A percentile compares a stretch with the other conserved stretches of the same genome.
phyloP scores from a whole-genome alignment of 1,284 basidiomycete species.

The Ustilago sp. region DNA sequence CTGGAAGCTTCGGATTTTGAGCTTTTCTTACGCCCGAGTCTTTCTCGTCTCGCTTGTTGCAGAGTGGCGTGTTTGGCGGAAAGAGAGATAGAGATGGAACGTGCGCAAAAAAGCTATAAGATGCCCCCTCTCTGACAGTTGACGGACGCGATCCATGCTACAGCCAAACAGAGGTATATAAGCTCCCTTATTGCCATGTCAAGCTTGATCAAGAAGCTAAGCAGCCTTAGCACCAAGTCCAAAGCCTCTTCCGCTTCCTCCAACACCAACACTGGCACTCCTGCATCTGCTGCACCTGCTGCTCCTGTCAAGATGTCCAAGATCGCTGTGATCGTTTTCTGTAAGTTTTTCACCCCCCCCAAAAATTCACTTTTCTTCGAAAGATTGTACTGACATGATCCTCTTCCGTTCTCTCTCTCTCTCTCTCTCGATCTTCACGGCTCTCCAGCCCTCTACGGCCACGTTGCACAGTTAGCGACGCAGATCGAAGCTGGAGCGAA shows the following conservation, averaged over 20 bases:
- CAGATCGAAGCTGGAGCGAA: conserved; percentile 80
- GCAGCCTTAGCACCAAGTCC: conserved; percentile 47
- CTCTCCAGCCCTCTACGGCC: conserved; percentile 49
- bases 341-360: background rate
- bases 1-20: background rate
- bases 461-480: conserved; percentile 78
- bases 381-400: background rate
- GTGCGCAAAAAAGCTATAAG: background rate
- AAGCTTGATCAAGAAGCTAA: conserved; percentile 37
- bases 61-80: background rate
- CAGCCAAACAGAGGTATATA: background rate
- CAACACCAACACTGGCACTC: conserved; percentile 13
- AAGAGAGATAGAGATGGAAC: background rate
- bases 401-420: background rate
- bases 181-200: conserved; percentile 25
- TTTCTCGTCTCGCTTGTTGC: background rate
- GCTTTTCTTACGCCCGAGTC: background rate
- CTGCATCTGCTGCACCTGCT: conserved; percentile 23
- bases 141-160: background rate
- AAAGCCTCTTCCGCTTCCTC: conserved; percentile 33
- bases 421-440: background rate
- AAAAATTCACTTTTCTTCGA: background rate
- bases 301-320: conserved; percentile 52
- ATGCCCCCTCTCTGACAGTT: background rate
- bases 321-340: conserved; percentile 56